Percentiles rank a stretch among this genome's conserved stretches.
These are phyloP conservation scores for Alternaria incomplexa DNA, from an alignment of 2,329 filamentous ascomycete genomes.

Conservation along the genomic window DNA sequence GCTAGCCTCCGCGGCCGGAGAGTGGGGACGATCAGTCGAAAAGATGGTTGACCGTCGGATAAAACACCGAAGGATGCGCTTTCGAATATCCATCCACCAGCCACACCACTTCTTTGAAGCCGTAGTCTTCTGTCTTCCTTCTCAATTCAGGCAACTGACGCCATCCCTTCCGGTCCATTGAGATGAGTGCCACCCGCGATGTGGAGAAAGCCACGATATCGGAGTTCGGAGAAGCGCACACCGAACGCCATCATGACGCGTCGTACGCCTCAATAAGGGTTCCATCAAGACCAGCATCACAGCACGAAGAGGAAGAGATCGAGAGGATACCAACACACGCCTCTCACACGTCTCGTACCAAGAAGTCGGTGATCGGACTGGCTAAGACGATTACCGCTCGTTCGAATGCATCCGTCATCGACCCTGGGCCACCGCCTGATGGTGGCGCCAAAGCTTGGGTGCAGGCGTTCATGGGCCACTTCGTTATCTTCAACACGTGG, in stretches of 20 bases:
- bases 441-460: slow-evolving; percentile 48
- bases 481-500: slow-evolving; percentile 48
- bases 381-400: slow-evolving; percentile 37
- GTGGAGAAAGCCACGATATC: slow-evolving; percentile 18
- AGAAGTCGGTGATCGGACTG: slow-evolving; percentile 19
- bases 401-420: slow-evolving; percentile 40
- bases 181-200: slow-evolving; percentile 13
- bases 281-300: background rate
- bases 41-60: slow-evolving; percentile 12
- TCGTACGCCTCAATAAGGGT: slow-evolving; percentile 8
- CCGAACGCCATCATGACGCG: slow-evolving; percentile 4
- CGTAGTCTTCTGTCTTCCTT: background rate
- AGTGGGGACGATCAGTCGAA: slow-evolving; percentile 4
- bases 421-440: slow-evolving; percentile 48
- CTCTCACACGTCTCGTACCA: slow-evolving; percentile 15
- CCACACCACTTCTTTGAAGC: background rate
- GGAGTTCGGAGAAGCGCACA: background rate
- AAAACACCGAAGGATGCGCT: slow-evolving; percentile 7
- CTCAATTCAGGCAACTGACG: too few species aligned
- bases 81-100: background rate
- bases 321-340: slow-evolving; percentile 4
- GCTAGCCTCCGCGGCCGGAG: slow-evolving; percentile 33
- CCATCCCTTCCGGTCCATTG: background rate
- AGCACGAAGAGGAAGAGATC: slow-evolving; percentile 13
- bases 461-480: slow-evolving; percentile 45